Evolutionary conservation across 768 basidiomycete genomes (phyloP), one percentile per base, ranked within the genome.

Genomic region (Phaffia tasmanica): DNA sequence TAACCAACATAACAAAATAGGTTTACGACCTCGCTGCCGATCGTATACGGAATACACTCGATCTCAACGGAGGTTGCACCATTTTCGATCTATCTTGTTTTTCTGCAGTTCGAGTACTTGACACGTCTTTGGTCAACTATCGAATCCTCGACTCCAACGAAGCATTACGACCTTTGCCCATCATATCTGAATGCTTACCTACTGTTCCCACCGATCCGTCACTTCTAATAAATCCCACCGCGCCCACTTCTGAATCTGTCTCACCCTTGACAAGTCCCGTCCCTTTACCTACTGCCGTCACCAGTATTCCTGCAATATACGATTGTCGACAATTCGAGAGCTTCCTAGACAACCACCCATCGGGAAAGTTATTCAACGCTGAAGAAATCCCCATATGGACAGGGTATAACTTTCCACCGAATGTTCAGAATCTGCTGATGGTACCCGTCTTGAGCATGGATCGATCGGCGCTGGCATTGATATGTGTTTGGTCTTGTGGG

Each of bases 21-120:
- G 86, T 95, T 11, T 95, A 94, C 72, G 85, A 87, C 68, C 84
- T 84, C 21, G 92, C 92, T 0, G 88, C 89, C 50, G 85, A 85
- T 72, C 83, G 94, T 49, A 88, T 95, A 69, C 85, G 86, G 75
- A 83, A 86, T 53, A 94, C 92, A 0, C 81, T 95, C 51, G 91
- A 93, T 73, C 85, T 94, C 11, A 89, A 93, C 11, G 35, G 35
- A 75, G 89, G 89, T 35, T 88, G 89, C 53, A 80, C 91, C 67
- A 87, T 95, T 55, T 84, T 94, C 81, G 92, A 95, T 75, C 86
- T 94, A 50, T 87, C 19, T 59, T 47, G 32, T n/a, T 5, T 23
- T n/a, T 29, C 46, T 61, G 50, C 30, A 46, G 59, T 16, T 47
- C 18, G 11, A 18, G 21, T 3, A 14, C 59, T 15, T n/a, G 3